A percentile compares a stretch with the other conserved stretches of the same genome.
These are phyloP conservation scores for Lactifluus rugatus DNA, from an alignment of 768 basidiomycete genomes.

Conservation along the genomic window DNA sequence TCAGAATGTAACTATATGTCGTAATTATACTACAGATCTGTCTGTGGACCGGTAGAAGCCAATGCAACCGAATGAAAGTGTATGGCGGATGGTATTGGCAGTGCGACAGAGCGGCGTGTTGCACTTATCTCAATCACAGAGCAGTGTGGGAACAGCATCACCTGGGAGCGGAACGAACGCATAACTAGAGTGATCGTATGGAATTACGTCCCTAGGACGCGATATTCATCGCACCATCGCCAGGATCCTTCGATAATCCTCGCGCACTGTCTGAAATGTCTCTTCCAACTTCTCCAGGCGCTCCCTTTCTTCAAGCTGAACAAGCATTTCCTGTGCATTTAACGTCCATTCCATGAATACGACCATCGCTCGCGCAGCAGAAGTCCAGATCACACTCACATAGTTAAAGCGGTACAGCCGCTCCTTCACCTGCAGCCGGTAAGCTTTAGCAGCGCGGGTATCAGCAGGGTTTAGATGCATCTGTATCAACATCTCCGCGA, in stretches of 20 bases:
- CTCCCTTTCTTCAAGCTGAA: constrained; percentile 80
- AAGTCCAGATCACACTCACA: constrained; percentile 40
- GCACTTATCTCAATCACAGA: not conserved
- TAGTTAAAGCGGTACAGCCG: constrained; percentile 92
- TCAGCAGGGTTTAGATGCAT: constrained; percentile 58
- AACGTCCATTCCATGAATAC: not conserved
- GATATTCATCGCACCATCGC: constrained; percentile 30
- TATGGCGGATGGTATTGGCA: not conserved
- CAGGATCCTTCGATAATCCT: constrained; percentile 80
- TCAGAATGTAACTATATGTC: not conserved
- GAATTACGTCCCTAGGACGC: not conserved
- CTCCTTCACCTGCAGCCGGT: constrained; percentile 89
- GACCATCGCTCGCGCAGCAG: not conserved
- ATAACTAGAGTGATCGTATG: not conserved
- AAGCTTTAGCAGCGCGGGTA: constrained; percentile 45
- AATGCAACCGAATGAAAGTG: not conserved
- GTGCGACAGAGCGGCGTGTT: not conserved
- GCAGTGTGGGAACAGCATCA: not conserved
- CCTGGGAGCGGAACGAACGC: not conserved
- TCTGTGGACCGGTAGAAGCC: not conserved
- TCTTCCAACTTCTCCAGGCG: constrained; percentile 84
- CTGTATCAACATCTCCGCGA: constrained; percentile 86
- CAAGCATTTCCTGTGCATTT: constrained; percentile 64
- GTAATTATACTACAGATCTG: not conserved
- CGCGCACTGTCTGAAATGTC: constrained; percentile 78